A percentile compares a stretch with the other conserved stretches of the same genome.
These are phyloP conservation scores for Neospermospora avenae DNA, from an alignment of 2,329 filamentous ascomycete genomes.

Conservation along the genomic window DNA sequence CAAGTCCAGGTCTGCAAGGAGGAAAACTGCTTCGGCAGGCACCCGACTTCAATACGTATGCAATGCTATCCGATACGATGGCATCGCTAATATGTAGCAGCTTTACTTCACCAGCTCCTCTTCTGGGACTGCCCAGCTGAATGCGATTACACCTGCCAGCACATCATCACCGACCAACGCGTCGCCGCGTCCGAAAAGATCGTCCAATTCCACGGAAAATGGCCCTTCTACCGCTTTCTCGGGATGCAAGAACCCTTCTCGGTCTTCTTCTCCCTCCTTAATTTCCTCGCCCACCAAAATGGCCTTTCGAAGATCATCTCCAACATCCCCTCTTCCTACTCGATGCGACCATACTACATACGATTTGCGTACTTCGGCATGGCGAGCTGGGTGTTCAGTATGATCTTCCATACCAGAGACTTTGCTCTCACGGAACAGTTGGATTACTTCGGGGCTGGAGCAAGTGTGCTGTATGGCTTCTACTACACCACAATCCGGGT, in stretches of 20 bases:
- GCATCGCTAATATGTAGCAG: slow-evolving; percentile 43
- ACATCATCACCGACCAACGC: slow-evolving; percentile 76
- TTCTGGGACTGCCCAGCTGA: slow-evolving; percentile 90
- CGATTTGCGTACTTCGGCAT: slow-evolving; percentile 77
- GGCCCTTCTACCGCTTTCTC: slow-evolving; percentile 88
- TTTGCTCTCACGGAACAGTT: slow-evolving; percentile 83
- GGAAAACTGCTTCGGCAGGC: slow-evolving; percentile 72
- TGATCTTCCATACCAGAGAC: slow-evolving; percentile 90
- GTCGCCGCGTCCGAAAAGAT: slow-evolving; percentile 63
- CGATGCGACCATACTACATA: slow-evolving; percentile 77
- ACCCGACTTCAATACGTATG: slow-evolving; percentile 39
- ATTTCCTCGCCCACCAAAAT: slow-evolving; percentile 79
- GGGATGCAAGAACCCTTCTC: slow-evolving; percentile 95
- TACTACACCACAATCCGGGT: slow-evolving; percentile 82
- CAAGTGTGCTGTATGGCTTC: slow-evolving; percentile 83
- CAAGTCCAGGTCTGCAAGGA: slow-evolving; percentile 65
- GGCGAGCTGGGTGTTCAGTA: slow-evolving; percentile 81
- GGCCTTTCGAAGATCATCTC: slow-evolving; percentile 71
- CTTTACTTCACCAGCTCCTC: slow-evolving; percentile 79
- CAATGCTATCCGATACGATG: background rate
- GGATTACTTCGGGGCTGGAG: slow-evolving; percentile 94
- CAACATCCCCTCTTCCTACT: slow-evolving; percentile 68
- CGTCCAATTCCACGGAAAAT: slow-evolving; percentile 97
- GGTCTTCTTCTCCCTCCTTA: slow-evolving; percentile 89
- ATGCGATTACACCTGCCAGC: slow-evolving; percentile 98